Conservation (phyloP, 768 basidiomycete genomes). For the Cyathus striatus region DNA sequence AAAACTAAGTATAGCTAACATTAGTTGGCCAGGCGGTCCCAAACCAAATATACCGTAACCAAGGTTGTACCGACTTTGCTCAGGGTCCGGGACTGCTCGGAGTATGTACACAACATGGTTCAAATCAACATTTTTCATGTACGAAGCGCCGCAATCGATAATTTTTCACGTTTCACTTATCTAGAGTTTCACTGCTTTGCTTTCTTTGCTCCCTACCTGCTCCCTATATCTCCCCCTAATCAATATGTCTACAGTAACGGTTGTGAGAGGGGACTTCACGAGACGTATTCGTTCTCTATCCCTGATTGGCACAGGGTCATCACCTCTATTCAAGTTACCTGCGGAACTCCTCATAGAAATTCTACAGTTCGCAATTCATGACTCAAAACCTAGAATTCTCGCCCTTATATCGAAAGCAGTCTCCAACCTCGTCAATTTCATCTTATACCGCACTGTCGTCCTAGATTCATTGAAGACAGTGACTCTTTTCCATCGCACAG, state of each 20-base stretch:
- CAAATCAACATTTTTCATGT: not conserved
- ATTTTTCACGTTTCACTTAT: too few relatives aligned
- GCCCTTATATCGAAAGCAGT: slow-evolving; percentile 25
- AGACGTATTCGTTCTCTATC: slow-evolving; percentile 12
- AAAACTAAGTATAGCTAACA: too few relatives aligned
- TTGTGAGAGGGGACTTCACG: not conserved
- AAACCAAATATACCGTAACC: too few relatives aligned
- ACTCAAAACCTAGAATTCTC: slow-evolving; percentile 21
- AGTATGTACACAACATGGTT: not conserved
- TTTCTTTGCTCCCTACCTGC: not conserved
- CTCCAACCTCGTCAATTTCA: slow-evolving; percentile 21
- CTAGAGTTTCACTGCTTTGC: too few relatives aligned
- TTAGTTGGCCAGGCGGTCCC: too few relatives aligned
- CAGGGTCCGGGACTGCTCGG: not conserved
- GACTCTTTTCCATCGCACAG: slow-evolving; percentile 30
- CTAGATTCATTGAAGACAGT: slow-evolving; percentile 22
- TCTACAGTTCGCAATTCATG: slow-evolving; percentile 25
- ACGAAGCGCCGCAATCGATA: not conserved
- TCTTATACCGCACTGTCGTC: slow-evolving; percentile 34
- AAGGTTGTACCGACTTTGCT: too few relatives aligned
- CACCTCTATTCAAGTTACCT: slow-evolving; percentile 27
- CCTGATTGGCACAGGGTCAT: slow-evolving; percentile 10
- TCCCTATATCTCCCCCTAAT: not conserved
- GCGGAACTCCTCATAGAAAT: slow-evolving; percentile 31
- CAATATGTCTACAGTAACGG: slow-evolving; percentile 6